Evolutionary conservation across 2,329 filamentous ascomycete species (phyloP), one percentile per base, ranked within the genome.

Genomic region (Trichoderma atrobrunneum): DNA sequence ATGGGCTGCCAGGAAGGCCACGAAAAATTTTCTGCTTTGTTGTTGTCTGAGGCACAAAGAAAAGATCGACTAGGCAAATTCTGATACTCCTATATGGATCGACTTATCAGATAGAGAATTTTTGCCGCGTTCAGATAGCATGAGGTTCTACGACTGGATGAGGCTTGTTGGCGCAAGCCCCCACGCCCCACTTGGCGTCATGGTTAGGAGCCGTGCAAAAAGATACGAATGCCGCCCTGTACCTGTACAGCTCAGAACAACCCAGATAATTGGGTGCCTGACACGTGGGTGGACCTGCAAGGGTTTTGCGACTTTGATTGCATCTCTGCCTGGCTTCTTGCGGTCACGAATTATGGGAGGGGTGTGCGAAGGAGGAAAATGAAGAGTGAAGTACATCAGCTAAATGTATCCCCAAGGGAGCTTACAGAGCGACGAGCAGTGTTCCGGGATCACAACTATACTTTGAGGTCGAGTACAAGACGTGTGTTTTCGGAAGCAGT

Each of bases 41-140:
- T 66, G 75, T 72, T 75, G 75, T 76, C 75, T 75, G 73, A 76
- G 74, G 75, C 75, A 76, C 63, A 56, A 73, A 73, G 26, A 68
- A 60, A 36, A 28, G 30, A 36, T n/a, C 12, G 34, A 26, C 66
- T 70, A 70, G 66, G 66, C 57, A 26, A 48, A 26, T 62, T 61
- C 26, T 54, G 57, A 34, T 21, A 70, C 66, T 70, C 36, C 54
- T 43, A 64, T 62, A 62, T 71, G 66, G 65, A 69, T 67, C 73
- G 72, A 72, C 64, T 72, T 75, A 56, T 71, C 75, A 32, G 72
- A 69, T 70, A 65, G 65, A 63, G 60, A 61, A 70, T 54, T 65
- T 68, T 70, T 64, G 21, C 43, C 68, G 43, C 59, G 60, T 64
- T 70, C 28, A 63, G 72, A 73, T 73, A 73, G 56, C 72, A 60